Conservation (phyloP, 2,329 filamentous ascomycete genomes). For the Cladosporium cucumerinum region DNA sequence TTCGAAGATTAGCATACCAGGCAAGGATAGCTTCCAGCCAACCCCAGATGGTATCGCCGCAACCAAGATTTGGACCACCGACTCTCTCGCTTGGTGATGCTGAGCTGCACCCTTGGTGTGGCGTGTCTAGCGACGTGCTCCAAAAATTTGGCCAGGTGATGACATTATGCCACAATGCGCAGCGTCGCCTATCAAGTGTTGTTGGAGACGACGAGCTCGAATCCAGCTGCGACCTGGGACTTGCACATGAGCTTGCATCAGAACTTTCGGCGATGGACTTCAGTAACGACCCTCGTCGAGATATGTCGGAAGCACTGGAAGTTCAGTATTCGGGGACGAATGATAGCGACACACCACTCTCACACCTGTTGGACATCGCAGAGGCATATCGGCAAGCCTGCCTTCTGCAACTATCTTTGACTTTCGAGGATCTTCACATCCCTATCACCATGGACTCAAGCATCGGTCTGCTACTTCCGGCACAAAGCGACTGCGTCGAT, state of each 20-base stretch:
- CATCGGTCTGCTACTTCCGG: background rate
- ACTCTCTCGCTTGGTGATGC: background rate
- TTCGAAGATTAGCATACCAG: background rate
- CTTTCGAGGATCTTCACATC: constrained; percentile 15
- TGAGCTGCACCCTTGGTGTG: constrained; percentile 10
- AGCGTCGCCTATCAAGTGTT: background rate
- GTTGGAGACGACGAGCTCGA: background rate
- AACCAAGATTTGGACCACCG: background rate
- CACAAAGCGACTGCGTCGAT: background rate
- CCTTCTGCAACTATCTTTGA: constrained; percentile 17
- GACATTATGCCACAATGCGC: constrained; percentile 2
- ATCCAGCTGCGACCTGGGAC: background rate
- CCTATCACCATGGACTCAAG: background rate
- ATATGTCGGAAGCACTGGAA: background rate
- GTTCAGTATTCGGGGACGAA: background rate
- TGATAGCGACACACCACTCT: constrained; percentile 16
- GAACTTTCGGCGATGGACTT: constrained; percentile 2
- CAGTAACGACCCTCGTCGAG: background rate
- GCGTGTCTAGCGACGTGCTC: constrained; percentile 1
- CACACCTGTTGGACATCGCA: constrained; percentile 17
- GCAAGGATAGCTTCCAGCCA: background rate
- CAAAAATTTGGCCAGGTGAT: constrained; percentile 6
- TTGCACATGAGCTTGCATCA: constrained; percentile 1
- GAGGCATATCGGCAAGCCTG: constrained; percentile 19
- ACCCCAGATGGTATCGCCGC: background rate